These are phyloP conservation scores for Xylariaceae sp. DNA, from an alignment of 2,329 filamentous ascomycete species.

Conservation along the genomic window DNA sequence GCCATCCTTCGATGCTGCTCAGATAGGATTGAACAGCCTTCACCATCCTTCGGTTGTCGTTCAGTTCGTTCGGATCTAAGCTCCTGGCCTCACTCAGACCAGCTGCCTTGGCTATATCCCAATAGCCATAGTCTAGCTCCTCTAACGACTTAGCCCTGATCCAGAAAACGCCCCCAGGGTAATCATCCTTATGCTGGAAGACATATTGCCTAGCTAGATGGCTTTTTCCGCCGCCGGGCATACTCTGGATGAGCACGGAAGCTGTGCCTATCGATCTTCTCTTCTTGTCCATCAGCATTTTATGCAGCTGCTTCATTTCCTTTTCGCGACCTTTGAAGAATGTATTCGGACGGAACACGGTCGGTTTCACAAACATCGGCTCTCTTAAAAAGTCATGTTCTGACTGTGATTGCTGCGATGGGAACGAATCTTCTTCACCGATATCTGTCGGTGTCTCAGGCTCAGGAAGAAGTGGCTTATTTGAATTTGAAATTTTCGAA, in stretches of 20 bases:
- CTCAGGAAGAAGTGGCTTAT: slow-evolving; percentile 25
- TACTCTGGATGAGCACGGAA: slow-evolving; percentile 59
- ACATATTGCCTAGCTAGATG: slow-evolving; percentile 66
- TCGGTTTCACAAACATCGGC: slow-evolving; percentile 40
- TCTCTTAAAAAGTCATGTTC: slow-evolving; percentile 19
- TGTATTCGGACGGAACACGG: slow-evolving; percentile 56
- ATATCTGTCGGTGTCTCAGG: slow-evolving; percentile 18
- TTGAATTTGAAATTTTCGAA: slow-evolving; percentile 19
- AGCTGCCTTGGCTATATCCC: slow-evolving; percentile 59
- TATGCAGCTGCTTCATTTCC: slow-evolving; percentile 55
- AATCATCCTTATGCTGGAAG: slow-evolving; percentile 53
- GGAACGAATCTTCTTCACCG: slow-evolving; percentile 21
- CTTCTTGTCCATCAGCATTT: slow-evolving; percentile 53
- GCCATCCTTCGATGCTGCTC: slow-evolving; percentile 57
- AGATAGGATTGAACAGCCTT: slow-evolving; percentile 59
- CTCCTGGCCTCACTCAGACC: slow-evolving; percentile 41
- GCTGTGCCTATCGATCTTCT: slow-evolving; percentile 54
- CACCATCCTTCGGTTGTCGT: slow-evolving; percentile 45
- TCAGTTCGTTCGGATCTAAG: slow-evolving; percentile 32
- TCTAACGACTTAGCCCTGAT: slow-evolving; percentile 56
- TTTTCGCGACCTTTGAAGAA: slow-evolving; percentile 55
- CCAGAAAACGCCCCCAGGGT: slow-evolving; percentile 67
- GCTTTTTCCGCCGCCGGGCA: slow-evolving; percentile 65
- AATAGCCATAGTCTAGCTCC: slow-evolving; percentile 58
- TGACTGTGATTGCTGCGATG: slow-evolving; percentile 25